phyloP scores from a whole-genome alignment of 1,284 basidiomycete species.

The Ganoderma boninense region DNA sequence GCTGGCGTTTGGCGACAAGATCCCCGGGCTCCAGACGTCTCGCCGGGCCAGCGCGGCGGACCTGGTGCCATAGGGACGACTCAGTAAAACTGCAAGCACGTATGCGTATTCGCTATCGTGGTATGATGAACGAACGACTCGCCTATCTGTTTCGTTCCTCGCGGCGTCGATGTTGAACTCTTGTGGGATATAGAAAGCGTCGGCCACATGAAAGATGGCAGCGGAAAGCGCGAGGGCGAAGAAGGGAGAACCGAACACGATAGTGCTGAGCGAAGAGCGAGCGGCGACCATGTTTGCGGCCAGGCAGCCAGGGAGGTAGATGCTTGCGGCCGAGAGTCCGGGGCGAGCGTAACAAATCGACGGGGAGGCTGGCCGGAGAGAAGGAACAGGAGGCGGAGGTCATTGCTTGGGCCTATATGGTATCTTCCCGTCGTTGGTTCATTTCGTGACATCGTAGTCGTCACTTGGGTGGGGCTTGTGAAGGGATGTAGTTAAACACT shows the following conservation, averaged over 20 bases:
- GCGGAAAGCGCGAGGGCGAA: conserved; percentile 16
- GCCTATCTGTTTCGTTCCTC: neutral
- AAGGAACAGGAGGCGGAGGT: neutral
- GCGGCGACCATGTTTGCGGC: conserved; percentile 7
- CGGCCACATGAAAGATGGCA: neutral
- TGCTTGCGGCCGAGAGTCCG: neutral
- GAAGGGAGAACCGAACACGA: conserved; percentile 5
- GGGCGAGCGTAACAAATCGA: neutral
- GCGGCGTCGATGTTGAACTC: conserved; percentile 24
- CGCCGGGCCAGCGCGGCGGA: conserved; percentile 13
- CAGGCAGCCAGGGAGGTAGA: conserved; percentile 6
- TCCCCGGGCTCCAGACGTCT: conserved; percentile 32
- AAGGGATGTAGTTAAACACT: neutral
- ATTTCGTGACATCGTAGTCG: conserved; percentile 1
- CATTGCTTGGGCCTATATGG: neutral
- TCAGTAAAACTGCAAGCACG: no score
- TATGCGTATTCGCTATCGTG: no score
- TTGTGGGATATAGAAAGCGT: conserved; percentile 29
- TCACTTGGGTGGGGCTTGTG: neutral
- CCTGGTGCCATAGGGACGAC: neutral
- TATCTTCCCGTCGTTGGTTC: conserved; percentile 3
- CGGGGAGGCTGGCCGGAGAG: conserved; percentile 1
- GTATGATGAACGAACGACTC: neutral
- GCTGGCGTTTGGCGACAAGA: conserved; percentile 22
- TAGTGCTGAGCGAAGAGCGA: conserved; percentile 10